Evolutionary conservation across 768 basidiomycete genomes (phyloP).

Genomic region (Boletus barrowsii): DNA sequence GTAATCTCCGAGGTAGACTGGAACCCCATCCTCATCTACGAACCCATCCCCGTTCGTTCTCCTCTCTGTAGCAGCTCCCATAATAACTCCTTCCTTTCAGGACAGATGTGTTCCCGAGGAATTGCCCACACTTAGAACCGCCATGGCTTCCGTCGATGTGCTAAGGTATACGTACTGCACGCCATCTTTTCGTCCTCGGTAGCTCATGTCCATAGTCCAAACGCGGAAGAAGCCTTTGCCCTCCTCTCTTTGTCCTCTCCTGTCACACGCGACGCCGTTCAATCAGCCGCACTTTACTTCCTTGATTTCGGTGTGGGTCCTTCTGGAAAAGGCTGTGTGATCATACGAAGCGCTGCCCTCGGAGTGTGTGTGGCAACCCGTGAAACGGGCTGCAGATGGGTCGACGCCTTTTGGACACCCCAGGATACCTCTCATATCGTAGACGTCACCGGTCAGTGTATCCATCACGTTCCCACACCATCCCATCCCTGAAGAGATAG

Average conservation of each 20-base stretch:
- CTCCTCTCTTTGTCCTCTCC: constrained; percentile 54
- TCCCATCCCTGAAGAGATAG: constrained; percentile 1
- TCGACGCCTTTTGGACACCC: constrained; percentile 71
- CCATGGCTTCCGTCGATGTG: constrained; percentile 59
- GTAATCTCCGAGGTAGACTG: constrained; percentile 72
- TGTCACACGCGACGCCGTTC: constrained; percentile 48
- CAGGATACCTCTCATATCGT: constrained; percentile 49
- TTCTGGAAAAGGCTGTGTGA: constrained; percentile 50
- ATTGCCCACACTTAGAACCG: constrained; percentile 58
- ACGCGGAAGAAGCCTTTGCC: constrained; percentile 77
- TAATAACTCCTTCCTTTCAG: constrained; percentile 35
- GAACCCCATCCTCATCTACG: constrained; percentile 70
- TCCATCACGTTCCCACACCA: neutral
- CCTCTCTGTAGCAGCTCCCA: neutral
- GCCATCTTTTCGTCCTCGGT: neutral
- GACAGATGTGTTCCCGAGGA: constrained; percentile 79
- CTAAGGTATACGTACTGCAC: constrained; percentile 50
- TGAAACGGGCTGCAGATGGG: constrained; percentile 50
- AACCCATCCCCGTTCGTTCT: constrained; percentile 77
- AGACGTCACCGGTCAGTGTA: constrained; percentile 72
- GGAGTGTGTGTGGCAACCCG: constrained; percentile 65
- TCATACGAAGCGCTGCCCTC: constrained; percentile 72
- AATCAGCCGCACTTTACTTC: constrained; percentile 64
- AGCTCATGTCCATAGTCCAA: constrained; percentile 52
- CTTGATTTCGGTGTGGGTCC: constrained; percentile 57